These are phyloP conservation scores for Linum trigynum DNA, from an alignment of 345 rosid species.

Conservation along the genomic window DNA sequence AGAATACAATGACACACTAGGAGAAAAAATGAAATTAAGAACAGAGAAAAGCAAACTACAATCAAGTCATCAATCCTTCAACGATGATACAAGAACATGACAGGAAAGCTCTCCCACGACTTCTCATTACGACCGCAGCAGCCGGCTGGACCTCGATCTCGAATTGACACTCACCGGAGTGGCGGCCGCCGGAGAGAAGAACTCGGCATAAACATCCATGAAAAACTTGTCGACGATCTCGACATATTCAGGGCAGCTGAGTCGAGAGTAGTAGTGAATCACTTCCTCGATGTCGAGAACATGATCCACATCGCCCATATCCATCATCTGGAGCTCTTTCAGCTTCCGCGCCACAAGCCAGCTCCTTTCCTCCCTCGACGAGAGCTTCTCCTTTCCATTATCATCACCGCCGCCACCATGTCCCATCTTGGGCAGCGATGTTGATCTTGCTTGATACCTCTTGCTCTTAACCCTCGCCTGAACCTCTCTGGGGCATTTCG, in stretches of 20 bases:
- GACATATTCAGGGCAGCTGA: slow-evolving; percentile 68
- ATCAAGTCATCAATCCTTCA: no score
- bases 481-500: no score
- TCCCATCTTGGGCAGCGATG: not conserved
- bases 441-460: no score
- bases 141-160: no score
- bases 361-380: slow-evolving; percentile 25
- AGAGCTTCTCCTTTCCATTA: slow-evolving; percentile 20
- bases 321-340: slow-evolving; percentile 81
- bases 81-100: no score
- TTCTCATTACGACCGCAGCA: not conserved
- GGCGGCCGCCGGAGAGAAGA: slow-evolving; percentile 10
- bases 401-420: slow-evolving; percentile 14
- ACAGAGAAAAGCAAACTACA: no score
- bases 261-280: slow-evolving; percentile 67
- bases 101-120: no score
- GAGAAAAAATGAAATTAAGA: no score
- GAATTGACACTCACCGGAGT: not conserved
- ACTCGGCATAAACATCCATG: slow-evolving; percentile 64
- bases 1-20: no score
- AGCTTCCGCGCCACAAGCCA: slow-evolving; percentile 56
- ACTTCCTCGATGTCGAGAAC: slow-evolving; percentile 76
- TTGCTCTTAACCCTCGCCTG: no score
- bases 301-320: slow-evolving; percentile 59
- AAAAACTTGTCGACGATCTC: slow-evolving; percentile 83